Evolutionary conservation across 306 rosid species (phyloP), one percentile per base, ranked within the genome.

Genomic region (Acacia acuminata): DNA sequence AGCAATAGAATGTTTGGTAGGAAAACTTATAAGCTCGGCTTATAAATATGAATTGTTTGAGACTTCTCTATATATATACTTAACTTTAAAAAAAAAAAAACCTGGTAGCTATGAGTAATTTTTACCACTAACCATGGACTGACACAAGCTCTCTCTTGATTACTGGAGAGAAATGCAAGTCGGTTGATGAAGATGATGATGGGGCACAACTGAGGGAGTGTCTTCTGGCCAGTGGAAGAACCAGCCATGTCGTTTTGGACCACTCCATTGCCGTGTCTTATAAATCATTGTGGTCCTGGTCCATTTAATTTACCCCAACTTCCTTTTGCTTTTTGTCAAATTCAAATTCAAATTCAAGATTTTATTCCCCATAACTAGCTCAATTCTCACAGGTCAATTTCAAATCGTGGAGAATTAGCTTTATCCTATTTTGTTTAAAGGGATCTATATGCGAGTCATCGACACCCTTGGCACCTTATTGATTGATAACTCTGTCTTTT

Each of bases 271-370:
- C 1, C 10, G 17, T 14, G 51, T 40, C 43, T 60, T 71, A 67
- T 27, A 72, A 71, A 83, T 38, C 64, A 47, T 51, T 24, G 79
- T 32, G 36, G 36, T 32, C 42, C 42, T 6, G 86, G 86, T 73
- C 83, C 83, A 42, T 72, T 64, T 14, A 4, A 64, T 72, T 64
- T 13, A 4, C 17, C 38, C 68, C 68, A 27, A 2, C 68, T 25
- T 13, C 68, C 7, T 63, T 13, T 24, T 24, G 8, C 19, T 1
- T 27, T 61, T 63, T 27, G 19, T n/a, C n/a, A n/a, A n/a, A n/a
- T n/a, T 63, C 68, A 36, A 27, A 27, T 13, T 20, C 38, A 25
- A 61, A 63, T 25, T 27, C 38, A 32, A 25, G 19, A 63, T 25
- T 5, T 0, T 27, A 7, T 7, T 2, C 0, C 4, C 1, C 9